Evolutionary conservation across 2,329 filamentous ascomycete genomes (phyloP).

Genomic region (Rutstroemia sp.): DNA sequence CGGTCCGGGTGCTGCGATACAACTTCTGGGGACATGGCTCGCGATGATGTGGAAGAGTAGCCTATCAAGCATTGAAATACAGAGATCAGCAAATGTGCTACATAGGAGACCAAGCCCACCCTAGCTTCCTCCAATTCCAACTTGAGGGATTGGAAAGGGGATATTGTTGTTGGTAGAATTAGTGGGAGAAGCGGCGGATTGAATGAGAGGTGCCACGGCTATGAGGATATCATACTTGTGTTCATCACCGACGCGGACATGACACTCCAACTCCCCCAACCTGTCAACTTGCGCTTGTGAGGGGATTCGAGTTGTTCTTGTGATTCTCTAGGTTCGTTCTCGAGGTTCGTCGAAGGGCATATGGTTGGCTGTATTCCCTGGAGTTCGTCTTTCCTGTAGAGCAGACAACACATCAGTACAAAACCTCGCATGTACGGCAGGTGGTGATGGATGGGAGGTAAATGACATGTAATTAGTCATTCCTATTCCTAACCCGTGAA

Average conservation of each 20-base stretch:
- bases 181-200: neutral
- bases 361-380: neutral
- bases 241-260: constrained; percentile 10
- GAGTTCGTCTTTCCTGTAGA: constrained; percentile 4
- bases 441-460: neutral
- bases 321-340: neutral
- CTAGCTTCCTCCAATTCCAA: constrained; percentile 1
- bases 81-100: constrained; percentile 10
- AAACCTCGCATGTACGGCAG: constrained; percentile 4
- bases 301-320: neutral
- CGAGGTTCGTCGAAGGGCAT: neutral
- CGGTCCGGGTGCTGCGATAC: constrained; percentile 80
- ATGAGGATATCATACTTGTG: constrained; percentile 11
- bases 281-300: constrained; percentile 3
- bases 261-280: constrained; percentile 5
- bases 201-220: constrained; percentile 1
- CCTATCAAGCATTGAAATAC: constrained; percentile 17
- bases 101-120: constrained; percentile 8
- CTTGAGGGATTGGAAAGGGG: neutral
- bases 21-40: constrained; percentile 62
- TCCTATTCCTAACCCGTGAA: constrained; percentile 4
- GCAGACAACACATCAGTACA: constrained; percentile 4
- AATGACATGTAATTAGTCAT: constrained; percentile 10
- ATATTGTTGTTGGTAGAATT: constrained; percentile 2
- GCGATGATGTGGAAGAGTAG: constrained; percentile 30